Evolutionary conservation across 345 rosid species (phyloP).

Genomic region (Populus pruinosa): DNA sequence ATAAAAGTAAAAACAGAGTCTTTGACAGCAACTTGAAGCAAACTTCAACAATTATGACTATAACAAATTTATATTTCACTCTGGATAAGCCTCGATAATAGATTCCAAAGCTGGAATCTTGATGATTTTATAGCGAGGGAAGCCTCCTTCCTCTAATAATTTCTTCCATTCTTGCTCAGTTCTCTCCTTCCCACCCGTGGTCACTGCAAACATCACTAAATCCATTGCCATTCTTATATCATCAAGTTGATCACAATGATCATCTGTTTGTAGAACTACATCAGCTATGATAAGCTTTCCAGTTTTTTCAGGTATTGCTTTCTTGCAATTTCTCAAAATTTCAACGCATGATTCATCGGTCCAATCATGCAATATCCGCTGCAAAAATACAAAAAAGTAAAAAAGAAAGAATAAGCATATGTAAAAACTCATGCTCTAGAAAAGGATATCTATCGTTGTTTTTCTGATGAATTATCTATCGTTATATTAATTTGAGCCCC

Average conservation of each 20-base stretch:
- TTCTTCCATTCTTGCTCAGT: constrained; percentile 39
- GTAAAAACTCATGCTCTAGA: no score
- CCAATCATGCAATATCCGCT: background rate
- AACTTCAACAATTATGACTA: no score
- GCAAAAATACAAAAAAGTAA: background rate
- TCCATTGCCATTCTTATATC: constrained; percentile 25
- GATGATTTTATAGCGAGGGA: constrained; percentile 35
- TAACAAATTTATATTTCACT: background rate
- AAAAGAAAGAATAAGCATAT: no score
- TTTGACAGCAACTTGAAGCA: no score
- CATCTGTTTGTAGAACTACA: constrained; percentile 18
- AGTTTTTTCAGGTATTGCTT: constrained; percentile 15
- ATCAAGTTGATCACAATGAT: background rate
- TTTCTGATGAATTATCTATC: no score
- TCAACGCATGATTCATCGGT: background rate
- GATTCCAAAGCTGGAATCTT: constrained; percentile 28
- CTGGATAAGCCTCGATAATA: constrained; percentile 38
- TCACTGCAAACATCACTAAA: constrained; percentile 27
- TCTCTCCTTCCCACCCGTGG: constrained; percentile 29
- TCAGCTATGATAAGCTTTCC: constrained; percentile 32
- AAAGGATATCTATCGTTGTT: no score
- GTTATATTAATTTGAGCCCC: no score
- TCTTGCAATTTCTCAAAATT: background rate
- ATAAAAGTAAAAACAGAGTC: no score
- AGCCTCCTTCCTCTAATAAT: constrained; percentile 29